A percentile compares a stretch with the other conserved stretches of the same genome.
Evolutionary conservation across 73 alveolate species (phyloP).

Genomic region (Paramecium sonneborni): DNA sequence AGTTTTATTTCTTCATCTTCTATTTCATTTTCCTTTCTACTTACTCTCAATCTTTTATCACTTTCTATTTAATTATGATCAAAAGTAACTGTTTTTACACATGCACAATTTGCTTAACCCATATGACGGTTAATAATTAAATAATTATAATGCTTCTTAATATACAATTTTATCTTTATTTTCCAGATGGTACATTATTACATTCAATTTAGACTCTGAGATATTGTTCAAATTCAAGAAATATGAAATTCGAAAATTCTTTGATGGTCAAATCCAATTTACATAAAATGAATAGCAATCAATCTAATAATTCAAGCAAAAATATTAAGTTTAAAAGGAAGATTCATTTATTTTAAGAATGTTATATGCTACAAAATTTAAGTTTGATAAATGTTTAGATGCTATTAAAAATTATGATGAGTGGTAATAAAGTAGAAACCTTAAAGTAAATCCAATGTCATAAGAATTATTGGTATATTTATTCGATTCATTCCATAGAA

Average conservation of each 20-base stretch:
- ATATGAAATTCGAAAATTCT: neutral
- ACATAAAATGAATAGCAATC: neutral
- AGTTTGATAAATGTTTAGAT: neutral
- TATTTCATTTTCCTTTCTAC: constrained; percentile 31
- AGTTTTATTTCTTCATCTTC: constrained; percentile 39
- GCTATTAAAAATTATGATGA: neutral
- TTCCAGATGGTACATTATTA: neutral
- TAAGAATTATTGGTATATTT: neutral
- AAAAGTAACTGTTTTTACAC: constrained; percentile 51
- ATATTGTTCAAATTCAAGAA: neutral
- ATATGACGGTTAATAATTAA: constrained; percentile 34
- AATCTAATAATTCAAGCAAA: neutral
- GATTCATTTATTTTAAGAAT: neutral
- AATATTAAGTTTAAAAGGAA: neutral
- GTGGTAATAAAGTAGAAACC: neutral
- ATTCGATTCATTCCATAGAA: neutral
- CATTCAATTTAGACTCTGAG: neutral
- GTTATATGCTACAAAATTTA: constrained; percentile 24
- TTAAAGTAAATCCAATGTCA: neutral
- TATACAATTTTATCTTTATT: constrained; percentile 8
- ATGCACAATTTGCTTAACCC: constrained; percentile 70
- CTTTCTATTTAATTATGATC: constrained; percentile 51
- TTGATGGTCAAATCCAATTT: constrained; percentile 35
- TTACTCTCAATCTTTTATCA: constrained; percentile 51
- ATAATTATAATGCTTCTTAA: constrained; percentile 4